Percentiles rank a stretch among this genome's conserved stretches.
phyloP scores from a whole-genome alignment of 352 stramenopile species.

The Elongisporangium prolatum region DNA sequence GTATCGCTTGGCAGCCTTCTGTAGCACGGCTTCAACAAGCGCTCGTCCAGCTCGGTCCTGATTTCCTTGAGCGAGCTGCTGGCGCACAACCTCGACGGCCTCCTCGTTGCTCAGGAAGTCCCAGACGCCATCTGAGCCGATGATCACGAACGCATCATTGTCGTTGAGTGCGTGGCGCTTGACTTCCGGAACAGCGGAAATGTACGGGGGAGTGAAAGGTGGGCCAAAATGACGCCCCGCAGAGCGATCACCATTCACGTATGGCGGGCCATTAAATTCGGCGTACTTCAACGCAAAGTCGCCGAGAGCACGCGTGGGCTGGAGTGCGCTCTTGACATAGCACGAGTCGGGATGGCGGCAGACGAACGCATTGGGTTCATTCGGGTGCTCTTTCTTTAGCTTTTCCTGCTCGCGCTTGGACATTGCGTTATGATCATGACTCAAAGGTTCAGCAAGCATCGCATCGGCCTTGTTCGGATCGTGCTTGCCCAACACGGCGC shows the following conservation, averaged over 20 bases:
- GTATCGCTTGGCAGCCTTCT: slow-evolving; percentile 69
- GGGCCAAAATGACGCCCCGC: slow-evolving; percentile 83
- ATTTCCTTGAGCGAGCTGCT: slow-evolving; percentile 49
- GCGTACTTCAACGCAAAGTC: slow-evolving; percentile 93
- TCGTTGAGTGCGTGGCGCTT: slow-evolving; percentile 49
- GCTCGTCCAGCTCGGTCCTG: slow-evolving; percentile 67
- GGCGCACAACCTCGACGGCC: slow-evolving; percentile 89
- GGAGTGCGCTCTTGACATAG: slow-evolving; percentile 92
- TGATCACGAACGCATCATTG: slow-evolving; percentile 95
- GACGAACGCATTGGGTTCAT: slow-evolving; percentile 87
- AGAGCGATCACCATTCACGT: slow-evolving; percentile 76
- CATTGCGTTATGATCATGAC: slow-evolving; percentile 92
- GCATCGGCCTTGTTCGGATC: slow-evolving; percentile 25
- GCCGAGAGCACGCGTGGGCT: slow-evolving; percentile 87
- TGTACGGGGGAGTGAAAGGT: slow-evolving; percentile 92
- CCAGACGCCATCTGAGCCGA: slow-evolving; percentile 97
- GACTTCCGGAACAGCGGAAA: slow-evolving; percentile 87
- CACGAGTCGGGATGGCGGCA: slow-evolving; percentile 89
- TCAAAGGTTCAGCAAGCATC: slow-evolving; percentile 67
- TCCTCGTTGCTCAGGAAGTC: slow-evolving; percentile 96
- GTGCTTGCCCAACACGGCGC: slow-evolving; percentile 65
- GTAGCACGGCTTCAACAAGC: slow-evolving; percentile 76
- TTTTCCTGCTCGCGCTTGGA: slow-evolving; percentile 83
- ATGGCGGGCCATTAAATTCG: slow-evolving; percentile 88
- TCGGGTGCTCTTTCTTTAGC: slow-evolving; percentile 79